Base-by-base conservation (phyloP, 176 grass and related monocot genomes). In the Coix lacrymajobi region DNA sequence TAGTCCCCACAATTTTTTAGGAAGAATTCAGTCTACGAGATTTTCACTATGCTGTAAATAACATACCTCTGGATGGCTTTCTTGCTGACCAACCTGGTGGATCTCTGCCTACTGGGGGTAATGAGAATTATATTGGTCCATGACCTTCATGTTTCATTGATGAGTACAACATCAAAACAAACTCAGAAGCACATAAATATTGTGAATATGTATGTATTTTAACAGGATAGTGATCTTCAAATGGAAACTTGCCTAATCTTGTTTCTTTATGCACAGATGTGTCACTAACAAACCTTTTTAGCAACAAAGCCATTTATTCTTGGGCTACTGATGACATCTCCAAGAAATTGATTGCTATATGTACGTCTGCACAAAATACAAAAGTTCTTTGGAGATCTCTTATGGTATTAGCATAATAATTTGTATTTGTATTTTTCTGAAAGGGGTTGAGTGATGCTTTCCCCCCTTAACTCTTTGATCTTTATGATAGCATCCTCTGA, bases 291-390 rank as follows among this genome's bases (percentile, higher is more conserved):
- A 79, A 84, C 71, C 86, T 98, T 64, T 93, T 98, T 77, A 95
- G 84, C 71, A 91, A 88, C 72, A 88, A 86, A 49, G 85, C 87
- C 65, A 77, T 98, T 20, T 93, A 95, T 91, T 83, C 82, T 81
- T 95, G 92, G 95, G 90, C 88, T 36, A 60, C 58, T 86, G 90
- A 93, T 84, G 84, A 89, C 56, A 78, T 94, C 62, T 94, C 92
- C 79, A 98, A 95, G 84, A 98, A 95, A 89, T 78, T 98, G 58
- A 79, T 98, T 88, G 86, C 85, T 40, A 77, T 97, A 83, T 94
- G 86, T 83, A 89, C 89, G 36, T 91, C 88, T 78, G 56, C 84
- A 71, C 84, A 67, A 62, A 84, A 91, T 40, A 84, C 81, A 32
- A 74, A 91, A 82, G 71, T 86, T 76, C 73, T 97, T 31, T 62